These are phyloP conservation scores for Pseudocercospora pini-densiflorae DNA, from an alignment of 2,329 filamentous ascomycete genomes.

Conservation along the genomic window DNA sequence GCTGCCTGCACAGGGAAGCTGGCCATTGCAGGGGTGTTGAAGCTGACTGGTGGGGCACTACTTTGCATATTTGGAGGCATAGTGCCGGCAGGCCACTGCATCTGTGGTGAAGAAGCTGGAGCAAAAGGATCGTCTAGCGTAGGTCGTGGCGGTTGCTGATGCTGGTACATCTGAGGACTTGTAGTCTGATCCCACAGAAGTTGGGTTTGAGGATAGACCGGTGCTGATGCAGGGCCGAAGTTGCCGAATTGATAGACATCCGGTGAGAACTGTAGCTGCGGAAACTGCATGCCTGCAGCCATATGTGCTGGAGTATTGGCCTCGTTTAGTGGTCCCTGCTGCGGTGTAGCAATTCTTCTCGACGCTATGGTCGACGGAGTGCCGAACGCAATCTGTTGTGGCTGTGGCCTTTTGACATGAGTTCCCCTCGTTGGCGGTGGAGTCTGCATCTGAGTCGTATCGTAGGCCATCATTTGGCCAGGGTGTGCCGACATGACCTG, in stretches of 20 bases:
- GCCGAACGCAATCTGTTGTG: constrained; percentile 47
- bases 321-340: constrained; percentile 29
- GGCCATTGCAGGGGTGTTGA: constrained; percentile 39
- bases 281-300: constrained; percentile 53
- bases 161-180: constrained; percentile 26
- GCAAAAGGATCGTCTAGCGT: constrained; percentile 40
- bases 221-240: constrained; percentile 60
- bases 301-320: constrained; percentile 15
- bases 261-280: constrained; percentile 61
- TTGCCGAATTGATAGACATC: constrained; percentile 60
- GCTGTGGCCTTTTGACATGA: constrained; percentile 53
- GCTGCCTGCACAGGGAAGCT: constrained; percentile 36
- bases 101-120: constrained; percentile 21
- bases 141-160: constrained; percentile 18
- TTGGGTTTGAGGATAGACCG: constrained; percentile 59
- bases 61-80: constrained; percentile 18
- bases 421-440: constrained; percentile 63
- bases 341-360: constrained; percentile 37
- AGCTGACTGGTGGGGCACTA: constrained; percentile 27
- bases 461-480: constrained; percentile 28
- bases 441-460: constrained; percentile 60
- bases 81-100: constrained; percentile 25
- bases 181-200: constrained; percentile 46
- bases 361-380: constrained; percentile 44
- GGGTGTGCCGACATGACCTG: constrained; percentile 17